Conservation (phyloP, 73 alveolate species). For the Symbiodinium natans region DNA sequence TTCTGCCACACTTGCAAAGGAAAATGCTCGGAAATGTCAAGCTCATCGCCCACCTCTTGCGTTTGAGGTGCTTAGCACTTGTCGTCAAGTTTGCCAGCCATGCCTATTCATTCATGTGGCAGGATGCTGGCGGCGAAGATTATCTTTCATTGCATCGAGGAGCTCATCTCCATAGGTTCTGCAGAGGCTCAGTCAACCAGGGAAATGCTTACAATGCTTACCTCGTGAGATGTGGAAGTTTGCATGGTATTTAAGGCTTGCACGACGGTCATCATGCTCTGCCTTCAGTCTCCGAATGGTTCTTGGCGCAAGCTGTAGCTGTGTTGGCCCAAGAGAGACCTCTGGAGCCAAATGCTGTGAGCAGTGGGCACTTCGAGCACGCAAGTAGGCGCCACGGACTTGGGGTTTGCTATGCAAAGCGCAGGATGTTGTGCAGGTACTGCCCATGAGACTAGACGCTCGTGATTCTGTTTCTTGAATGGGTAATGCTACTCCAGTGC, state of each 20-base stretch:
- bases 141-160: conserved; percentile 83
- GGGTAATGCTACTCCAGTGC: too few species aligned
- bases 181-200: conserved; percentile 64
- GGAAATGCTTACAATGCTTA: too few species aligned
- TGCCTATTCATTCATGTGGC: not conserved
- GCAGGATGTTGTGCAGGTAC: too few species aligned
- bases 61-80: conserved; percentile 12
- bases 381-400: not conserved
- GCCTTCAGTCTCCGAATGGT: too few species aligned
- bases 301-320: not conserved
- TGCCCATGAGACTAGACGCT: too few species aligned
- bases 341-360: not conserved
- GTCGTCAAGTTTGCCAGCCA: not conserved
- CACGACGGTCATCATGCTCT: too few species aligned
- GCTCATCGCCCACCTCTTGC: conserved; percentile 54
- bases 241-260: too few species aligned
- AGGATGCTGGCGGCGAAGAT: conserved; percentile 92
- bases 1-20: not conserved
- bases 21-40: conserved; percentile 91
- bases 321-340: not conserved
- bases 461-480: too few species aligned
- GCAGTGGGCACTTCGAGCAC: not conserved
- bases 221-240: too few species aligned
- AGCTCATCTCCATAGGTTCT: conserved; percentile 48
- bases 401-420: too few species aligned